These are phyloP conservation scores for Linnemannia hyalina DNA, from an alignment of 192 early-diverging fungal genomes.

Conservation along the genomic window DNA sequence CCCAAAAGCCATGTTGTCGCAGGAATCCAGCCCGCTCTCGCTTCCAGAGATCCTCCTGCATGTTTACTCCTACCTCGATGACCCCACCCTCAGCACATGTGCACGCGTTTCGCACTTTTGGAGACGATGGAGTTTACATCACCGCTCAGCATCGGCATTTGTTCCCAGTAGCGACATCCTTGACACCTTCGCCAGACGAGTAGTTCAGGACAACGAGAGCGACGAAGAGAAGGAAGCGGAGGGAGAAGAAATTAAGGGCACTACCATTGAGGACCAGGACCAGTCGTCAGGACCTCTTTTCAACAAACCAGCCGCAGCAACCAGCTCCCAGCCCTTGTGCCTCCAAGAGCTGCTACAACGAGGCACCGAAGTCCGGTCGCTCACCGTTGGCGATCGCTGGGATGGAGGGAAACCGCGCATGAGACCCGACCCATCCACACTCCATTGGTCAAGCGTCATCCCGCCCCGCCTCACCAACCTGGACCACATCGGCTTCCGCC, in stretches of 20 bases:
- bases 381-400: neutral
- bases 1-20: neutral
- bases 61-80: neutral
- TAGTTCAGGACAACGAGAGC: neutral
- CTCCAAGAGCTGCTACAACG: neutral
- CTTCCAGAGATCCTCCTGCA: slow-evolving; percentile 5
- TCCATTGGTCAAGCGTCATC: neutral
- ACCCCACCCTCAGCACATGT: neutral
- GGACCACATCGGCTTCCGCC: neutral
- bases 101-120: neutral
- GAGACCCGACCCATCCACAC: neutral
- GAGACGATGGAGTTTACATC: neutral
- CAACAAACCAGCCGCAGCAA: neutral
- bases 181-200: neutral
- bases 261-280: neutral
- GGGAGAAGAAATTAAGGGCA: neutral
- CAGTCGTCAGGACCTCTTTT: neutral
- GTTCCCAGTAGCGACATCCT: neutral
- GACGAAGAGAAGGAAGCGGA: neutral
- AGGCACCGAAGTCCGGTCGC: neutral
- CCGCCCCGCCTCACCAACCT: neutral
- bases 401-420: neutral
- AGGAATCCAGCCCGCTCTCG: neutral
- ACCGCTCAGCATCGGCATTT: neutral
- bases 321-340: neutral